Percentiles rank a stretch among this genome's conserved stretches.
Conservation (phyloP, 2,329 filamentous ascomycete genomes). For the Stagonosporopsis cucurbitacearum region DNA sequence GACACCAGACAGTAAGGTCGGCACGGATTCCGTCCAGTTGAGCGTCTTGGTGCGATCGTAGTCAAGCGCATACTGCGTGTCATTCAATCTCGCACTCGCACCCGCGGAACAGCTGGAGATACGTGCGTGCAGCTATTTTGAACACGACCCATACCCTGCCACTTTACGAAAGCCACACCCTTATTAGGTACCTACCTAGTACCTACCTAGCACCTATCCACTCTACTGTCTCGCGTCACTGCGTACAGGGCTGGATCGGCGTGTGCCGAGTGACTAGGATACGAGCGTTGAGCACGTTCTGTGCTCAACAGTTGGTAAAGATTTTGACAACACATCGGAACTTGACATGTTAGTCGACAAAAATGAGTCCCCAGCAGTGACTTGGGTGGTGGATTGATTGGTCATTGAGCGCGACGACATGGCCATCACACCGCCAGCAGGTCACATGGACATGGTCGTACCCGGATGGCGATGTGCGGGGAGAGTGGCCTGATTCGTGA, state of each 20-base stretch:
- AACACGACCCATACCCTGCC: conserved; percentile 5
- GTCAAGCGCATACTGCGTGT: conserved; percentile 34
- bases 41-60: conserved; percentile 3
- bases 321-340: conserved; percentile 11
- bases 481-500: conserved; percentile 36
- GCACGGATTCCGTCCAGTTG: conserved; percentile 12
- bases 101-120: conserved; percentile 16
- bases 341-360: conserved; percentile 1
- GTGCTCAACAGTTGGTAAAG: conserved; percentile 12
- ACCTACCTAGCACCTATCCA: too few species aligned
- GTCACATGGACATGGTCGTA: conserved; percentile 38
- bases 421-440: conserved; percentile 46
- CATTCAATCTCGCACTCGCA: conserved; percentile 32
- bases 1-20: background rate
- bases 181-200: too few species aligned
- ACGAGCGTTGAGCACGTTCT: conserved; percentile 3
- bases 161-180: conserved; percentile 16
- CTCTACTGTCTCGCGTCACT: background rate
- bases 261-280: conserved; percentile 8
- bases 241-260: conserved; percentile 11
- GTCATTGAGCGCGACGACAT: conserved; percentile 20
- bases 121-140: conserved; percentile 22
- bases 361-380: conserved; percentile 10
- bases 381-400: conserved; percentile 31
- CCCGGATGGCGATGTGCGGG: conserved; percentile 28